Percentiles rank a stretch among this genome's conserved stretches.
These are phyloP conservation scores for Pseudohyphozyma bogoriensis DNA, from an alignment of 768 basidiomycete species.

Conservation along the genomic window DNA sequence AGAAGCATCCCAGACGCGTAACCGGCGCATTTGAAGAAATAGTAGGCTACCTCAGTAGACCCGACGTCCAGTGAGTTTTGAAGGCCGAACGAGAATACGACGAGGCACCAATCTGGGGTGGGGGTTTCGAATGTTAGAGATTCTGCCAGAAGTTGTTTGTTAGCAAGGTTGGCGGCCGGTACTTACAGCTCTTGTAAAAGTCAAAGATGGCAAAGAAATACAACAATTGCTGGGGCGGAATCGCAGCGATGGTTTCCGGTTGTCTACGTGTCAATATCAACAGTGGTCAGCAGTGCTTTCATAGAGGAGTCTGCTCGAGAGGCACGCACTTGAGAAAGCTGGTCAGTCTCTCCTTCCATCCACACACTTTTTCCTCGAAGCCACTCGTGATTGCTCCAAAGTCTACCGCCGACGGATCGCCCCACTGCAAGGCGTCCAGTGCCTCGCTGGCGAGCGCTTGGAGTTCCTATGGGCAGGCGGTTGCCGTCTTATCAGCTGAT, in stretches of 20 bases:
- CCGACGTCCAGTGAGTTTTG: background rate
- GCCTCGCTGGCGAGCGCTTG: background rate
- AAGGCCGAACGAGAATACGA: background rate
- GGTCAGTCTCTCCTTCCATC: background rate
- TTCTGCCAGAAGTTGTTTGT: no score
- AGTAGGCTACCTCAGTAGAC: background rate
- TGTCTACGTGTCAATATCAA: no score
- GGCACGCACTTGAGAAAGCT: background rate
- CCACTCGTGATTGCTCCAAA: background rate
- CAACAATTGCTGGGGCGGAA: background rate
- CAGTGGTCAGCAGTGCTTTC: background rate
- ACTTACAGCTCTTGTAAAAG: background rate
- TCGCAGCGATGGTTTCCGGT: background rate
- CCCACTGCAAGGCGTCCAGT: background rate
- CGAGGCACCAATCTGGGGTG: background rate
- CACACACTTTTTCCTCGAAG: background rate
- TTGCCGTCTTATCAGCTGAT: background rate
- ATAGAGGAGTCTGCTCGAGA: background rate
- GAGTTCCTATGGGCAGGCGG: background rate
- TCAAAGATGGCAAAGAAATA: background rate
- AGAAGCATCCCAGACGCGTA: background rate
- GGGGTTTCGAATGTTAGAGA: background rate
- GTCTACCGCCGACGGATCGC: background rate
- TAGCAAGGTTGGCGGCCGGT: no score
- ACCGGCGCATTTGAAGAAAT: background rate